Evolutionary conservation across 495 filamentous ascomycete genomes (phyloP).

Genomic region (Podospora fimiseda): DNA sequence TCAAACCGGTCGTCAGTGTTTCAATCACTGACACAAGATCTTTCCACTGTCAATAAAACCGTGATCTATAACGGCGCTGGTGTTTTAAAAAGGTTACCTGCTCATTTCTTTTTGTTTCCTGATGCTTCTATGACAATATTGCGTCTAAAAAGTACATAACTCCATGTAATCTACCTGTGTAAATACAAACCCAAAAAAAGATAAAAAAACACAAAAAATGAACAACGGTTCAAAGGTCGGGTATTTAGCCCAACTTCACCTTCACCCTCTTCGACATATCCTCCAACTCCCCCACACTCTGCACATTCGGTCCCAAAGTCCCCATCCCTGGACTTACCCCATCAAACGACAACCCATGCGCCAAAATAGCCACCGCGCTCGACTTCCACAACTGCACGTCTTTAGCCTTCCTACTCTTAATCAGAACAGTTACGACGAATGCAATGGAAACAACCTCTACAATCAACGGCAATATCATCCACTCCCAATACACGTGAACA

Average conservation of each 20-base stretch:
- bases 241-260: not conserved
- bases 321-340: not conserved
- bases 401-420: constrained; percentile 1
- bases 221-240: too few species aligned
- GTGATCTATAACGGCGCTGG: too few species aligned
- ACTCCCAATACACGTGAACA: constrained; percentile 8
- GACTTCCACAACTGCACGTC: constrained; percentile 11
- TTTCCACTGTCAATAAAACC: too few species aligned
- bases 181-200: too few species aligned
- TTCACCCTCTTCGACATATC: not conserved
- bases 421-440: constrained; percentile 1
- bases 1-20: too few species aligned
- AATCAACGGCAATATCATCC: constrained; percentile 6
- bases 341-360: not conserved
- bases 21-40: too few species aligned
- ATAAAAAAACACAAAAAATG: too few species aligned
- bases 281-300: not conserved
- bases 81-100: too few species aligned
- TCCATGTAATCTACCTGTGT: too few species aligned
- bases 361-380: constrained; percentile 5
- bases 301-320: not conserved
- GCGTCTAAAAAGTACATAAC: too few species aligned
- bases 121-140: too few species aligned
- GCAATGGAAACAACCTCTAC: constrained; percentile 1
- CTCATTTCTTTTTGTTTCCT: too few species aligned